These are phyloP conservation scores for Botrytis galanthina DNA, from an alignment of 2,329 filamentous ascomycete genomes.

Conservation along the genomic window DNA sequence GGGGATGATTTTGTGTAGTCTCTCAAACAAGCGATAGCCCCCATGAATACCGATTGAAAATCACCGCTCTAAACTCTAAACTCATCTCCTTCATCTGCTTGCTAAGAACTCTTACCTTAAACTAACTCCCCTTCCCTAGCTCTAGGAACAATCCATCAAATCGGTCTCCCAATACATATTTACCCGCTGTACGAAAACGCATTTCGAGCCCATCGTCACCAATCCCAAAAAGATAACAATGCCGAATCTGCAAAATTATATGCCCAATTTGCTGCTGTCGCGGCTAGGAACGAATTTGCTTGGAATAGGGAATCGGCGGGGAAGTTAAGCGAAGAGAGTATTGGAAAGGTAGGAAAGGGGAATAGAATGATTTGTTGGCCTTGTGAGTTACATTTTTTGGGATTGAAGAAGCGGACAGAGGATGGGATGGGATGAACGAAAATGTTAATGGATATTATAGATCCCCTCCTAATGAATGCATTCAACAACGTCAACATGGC, in stretches of 20 bases:
- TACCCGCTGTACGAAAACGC: conserved; percentile 67
- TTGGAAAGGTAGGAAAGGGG: conserved; percentile 52
- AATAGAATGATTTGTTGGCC: conserved; percentile 69
- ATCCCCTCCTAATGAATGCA: conserved; percentile 68
- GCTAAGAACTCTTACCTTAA: background rate
- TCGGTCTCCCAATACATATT: conserved; percentile 63
- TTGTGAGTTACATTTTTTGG: conserved; percentile 46
- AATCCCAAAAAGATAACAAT: conserved; percentile 55
- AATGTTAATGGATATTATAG: conserved; percentile 41
- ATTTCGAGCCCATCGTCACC: conserved; percentile 55
- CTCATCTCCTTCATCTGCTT: background rate
- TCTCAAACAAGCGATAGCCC: background rate
- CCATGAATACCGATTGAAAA: background rate
- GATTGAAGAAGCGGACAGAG: no score
- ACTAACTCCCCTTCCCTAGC: conserved; percentile 40
- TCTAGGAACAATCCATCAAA: conserved; percentile 53
- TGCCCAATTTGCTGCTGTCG: conserved; percentile 57
- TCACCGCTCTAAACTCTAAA: background rate
- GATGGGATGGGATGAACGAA: background rate
- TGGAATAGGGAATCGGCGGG: conserved; percentile 53
- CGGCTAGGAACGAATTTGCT: conserved; percentile 51
- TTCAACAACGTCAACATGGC: conserved; percentile 68
- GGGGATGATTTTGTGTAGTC: no score
- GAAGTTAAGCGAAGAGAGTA: conserved; percentile 48
- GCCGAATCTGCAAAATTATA: conserved; percentile 60